Base-by-base conservation (phyloP, 2,329 filamentous ascomycete species). In the Talaromyces sp. region DNA sequence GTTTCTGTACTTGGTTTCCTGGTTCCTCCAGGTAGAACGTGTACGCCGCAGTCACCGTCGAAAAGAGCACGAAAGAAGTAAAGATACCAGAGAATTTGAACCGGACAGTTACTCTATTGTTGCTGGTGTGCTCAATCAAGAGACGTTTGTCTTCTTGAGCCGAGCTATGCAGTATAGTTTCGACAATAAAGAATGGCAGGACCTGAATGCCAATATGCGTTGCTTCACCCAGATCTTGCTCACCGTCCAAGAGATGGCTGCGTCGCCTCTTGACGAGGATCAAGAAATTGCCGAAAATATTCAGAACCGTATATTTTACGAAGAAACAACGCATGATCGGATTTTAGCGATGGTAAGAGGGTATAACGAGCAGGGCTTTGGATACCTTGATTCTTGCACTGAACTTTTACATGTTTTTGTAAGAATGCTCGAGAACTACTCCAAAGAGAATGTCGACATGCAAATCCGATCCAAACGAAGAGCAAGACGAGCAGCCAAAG, bases 261-360 rank as follows among this genome's bases (percentile, higher is more conserved):
- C 89, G 53, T 94, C 91, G 1, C 83, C 85, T 0, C 83, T 90
- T 31, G 92, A 97, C 64, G 92, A 97, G n/a, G 91, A 99, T 66
- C 89, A 96, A 70, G 94, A 97, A 67, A 97, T 99, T 72, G 93
- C 94, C 0, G 93, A 99, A 72, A 99, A 99, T 67, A 97, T 96
- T 12, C 85, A 96, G 57, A 95, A 89, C 68, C 90, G 93, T 63
- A 91, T 99, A n/a, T 99, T 99, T 73, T 99, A 99, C 76, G 94
- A 99, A 74, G 92, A 97, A 70, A 85, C 90, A 0, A 97, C 92
- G 0, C 92, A 99, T 69, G 93, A 99, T 63, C 83, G 90, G 26
- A 85, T 99, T 56, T 84, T 93, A 31, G 85, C 87, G 61, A 89
- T 97, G 57, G 81, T 93, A 0, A 83, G 88, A 64, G 88, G 84